Evolutionary conservation across 1,284 basidiomycete genomes (phyloP), one percentile per base, ranked within the genome.

Genomic region (Schizopora paradoxa): DNA sequence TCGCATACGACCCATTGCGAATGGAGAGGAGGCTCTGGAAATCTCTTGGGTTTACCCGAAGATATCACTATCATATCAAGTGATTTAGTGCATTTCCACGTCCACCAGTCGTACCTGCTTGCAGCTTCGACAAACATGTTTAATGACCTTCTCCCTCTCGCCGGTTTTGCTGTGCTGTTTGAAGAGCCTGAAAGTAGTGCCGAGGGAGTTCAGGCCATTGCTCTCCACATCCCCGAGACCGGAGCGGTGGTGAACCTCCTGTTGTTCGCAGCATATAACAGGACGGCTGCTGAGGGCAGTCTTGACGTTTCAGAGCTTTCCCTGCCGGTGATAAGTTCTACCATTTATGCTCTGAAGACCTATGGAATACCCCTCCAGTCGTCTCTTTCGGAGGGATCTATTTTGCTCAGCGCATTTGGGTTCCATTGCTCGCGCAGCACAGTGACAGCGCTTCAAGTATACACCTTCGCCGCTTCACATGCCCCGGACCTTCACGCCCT

Each of bases 281-380:
- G 80, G 54, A 72, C 77, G 8, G 80, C 75, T 58, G 69, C 73
- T 22, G 76, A 79, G 51, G 83, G 79, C 61, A 72, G 72, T 10
- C 82, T 80, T 6, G 61, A 72, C 13, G 72, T 80, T 47, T 65
- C 71, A 22, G 41, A 23, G 16, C 38, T 54, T 10, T 38, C 48
- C 6, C 64, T 66, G n/a, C 69, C 77, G 13, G 66, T 82, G 7
- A 60, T 64, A 43, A 64, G n/a, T n/a, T n/a, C n/a, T n/a, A n/a
- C n/a, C n/a, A n/a, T n/a, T n/a, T n/a, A n/a, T n/a, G n/a, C 66
- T 18, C 62, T 82, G 33, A 61, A 61, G 13, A 54, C 59, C n/a
- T 83, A 80, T 53, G 79, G 79, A 5, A 61, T 82, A 19, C 57
- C 66, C 2, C 66, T 72, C 46, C 66, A 64, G 51, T 54, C 60